A percentile compares a stretch with the other conserved stretches of the same genome.
Conservation (phyloP, 495 filamentous ascomycete genomes). For the Astrothelium subdiscretum region DNA sequence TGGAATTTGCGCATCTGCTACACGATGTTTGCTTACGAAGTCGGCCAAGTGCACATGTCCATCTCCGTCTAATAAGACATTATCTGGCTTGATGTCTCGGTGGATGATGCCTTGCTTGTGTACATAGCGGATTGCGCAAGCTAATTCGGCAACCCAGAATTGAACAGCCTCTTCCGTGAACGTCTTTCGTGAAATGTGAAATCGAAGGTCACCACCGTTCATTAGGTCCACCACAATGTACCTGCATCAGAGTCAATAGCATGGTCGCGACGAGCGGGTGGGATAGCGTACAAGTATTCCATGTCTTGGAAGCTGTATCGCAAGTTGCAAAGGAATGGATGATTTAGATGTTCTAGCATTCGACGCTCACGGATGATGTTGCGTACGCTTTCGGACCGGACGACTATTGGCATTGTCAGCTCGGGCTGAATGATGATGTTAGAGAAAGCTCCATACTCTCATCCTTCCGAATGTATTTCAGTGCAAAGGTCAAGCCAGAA, state of each 20-base stretch:
- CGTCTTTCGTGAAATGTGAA: slow-evolving; percentile 95
- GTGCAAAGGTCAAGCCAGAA: slow-evolving; percentile 80
- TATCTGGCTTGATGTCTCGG: slow-evolving; percentile 94
- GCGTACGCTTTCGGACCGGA: slow-evolving; percentile 91
- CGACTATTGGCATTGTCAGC: slow-evolving; percentile 48
- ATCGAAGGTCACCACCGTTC: slow-evolving; percentile 93
- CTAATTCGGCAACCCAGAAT: slow-evolving; percentile 93
- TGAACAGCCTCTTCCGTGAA: slow-evolving; percentile 95
- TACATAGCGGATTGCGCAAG: slow-evolving; percentile 84
- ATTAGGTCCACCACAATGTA: slow-evolving; percentile 97
- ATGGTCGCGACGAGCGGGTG: neutral
- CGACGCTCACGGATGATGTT: slow-evolving; percentile 95
- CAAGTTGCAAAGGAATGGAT: slow-evolving; percentile 96
- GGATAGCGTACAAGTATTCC: slow-evolving; percentile 76
- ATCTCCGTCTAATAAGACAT: slow-evolving; percentile 84
- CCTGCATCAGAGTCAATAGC: slow-evolving; percentile 37
- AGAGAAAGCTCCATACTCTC: slow-evolving; percentile 53
- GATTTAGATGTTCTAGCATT: slow-evolving; percentile 96
- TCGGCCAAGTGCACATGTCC: slow-evolving; percentile 97
- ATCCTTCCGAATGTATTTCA: slow-evolving; percentile 99
- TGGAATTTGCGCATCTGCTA: slow-evolving; percentile 8
- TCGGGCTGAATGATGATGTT: neutral
- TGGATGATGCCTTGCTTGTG: slow-evolving; percentile 90
- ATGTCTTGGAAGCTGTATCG: slow-evolving; percentile 98
- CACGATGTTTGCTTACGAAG: slow-evolving; percentile 53